These are phyloP conservation scores for Amphirosellinia nigrospora DNA, from an alignment of 495 filamentous ascomycete species.

Conservation along the genomic window DNA sequence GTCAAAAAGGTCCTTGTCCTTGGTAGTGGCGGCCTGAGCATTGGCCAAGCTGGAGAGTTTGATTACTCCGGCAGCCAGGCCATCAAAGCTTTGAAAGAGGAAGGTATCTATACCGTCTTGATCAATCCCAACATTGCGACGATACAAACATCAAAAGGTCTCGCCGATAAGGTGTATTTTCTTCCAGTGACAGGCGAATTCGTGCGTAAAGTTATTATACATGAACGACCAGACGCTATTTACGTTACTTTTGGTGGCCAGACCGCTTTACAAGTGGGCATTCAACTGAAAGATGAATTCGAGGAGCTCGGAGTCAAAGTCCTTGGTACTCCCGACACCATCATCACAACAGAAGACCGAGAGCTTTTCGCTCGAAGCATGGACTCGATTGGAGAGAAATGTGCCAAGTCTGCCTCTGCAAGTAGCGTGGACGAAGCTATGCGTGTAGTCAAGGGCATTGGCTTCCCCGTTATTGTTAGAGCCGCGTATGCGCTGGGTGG, in stretches of 20 bases:
- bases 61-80: constrained; percentile 97
- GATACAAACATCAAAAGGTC: constrained; percentile 96
- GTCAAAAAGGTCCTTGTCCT: constrained; percentile 95
- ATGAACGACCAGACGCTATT: constrained; percentile 92
- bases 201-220: constrained; percentile 92
- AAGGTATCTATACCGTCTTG: constrained; percentile 89
- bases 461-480: constrained; percentile 95
- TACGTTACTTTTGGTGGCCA: constrained; percentile 96
- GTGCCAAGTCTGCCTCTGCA: constrained; percentile 94
- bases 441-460: constrained; percentile 82
- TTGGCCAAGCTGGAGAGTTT: constrained; percentile 97
- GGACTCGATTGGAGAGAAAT: constrained; percentile 98
- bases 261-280: constrained; percentile 92
- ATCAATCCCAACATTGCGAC: constrained; percentile 99
- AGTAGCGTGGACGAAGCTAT: constrained; percentile 85
- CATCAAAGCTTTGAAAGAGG: constrained; percentile 96
- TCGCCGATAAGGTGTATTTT: constrained; percentile 98
- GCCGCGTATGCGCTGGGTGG: constrained; percentile 96
- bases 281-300: constrained; percentile 96
- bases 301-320: constrained; percentile 88
- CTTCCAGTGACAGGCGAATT: constrained; percentile 96
- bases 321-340: constrained; percentile 93
- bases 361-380: constrained; percentile 97
- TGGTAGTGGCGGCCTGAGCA: constrained; percentile 91
- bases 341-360: constrained; percentile 97